Evolutionary conservation across 495 filamentous ascomycete species (phyloP), one percentile per base, ranked within the genome.

Genomic region (Penicillium tannophilum): DNA sequence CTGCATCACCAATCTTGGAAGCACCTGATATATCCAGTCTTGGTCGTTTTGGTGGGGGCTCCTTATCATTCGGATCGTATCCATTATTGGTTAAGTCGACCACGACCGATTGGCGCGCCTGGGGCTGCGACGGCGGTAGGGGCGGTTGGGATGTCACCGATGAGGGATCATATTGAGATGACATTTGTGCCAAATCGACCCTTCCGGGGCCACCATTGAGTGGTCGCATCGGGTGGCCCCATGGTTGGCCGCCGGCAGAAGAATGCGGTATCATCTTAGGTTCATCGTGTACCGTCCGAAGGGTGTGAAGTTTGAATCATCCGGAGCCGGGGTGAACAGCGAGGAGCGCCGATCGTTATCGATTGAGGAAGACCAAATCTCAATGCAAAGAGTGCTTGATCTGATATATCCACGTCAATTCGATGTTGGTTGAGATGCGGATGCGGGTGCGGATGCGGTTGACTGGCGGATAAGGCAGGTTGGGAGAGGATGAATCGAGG

Each of bases 211-310:
- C 72, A 61, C 67, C 72, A 68, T 75, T 75, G 57, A 70, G 58
- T 52, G 71, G 58, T 55, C 73, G 74, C 64, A 72, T 64, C 53
- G 71, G 68, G 55, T 73, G 70, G 45, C 72, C 72, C 76, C 73
- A 76, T 47, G 71, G 60, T 69, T 77, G 77, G 69, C 72, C 71
- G 68, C 74, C 75, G 64, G 71, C 73, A 64, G 76, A 78, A 56
- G 77, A 67, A 72, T 77, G 73, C 53, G 76, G 73, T 63, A 76
- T 80, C 77, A 80, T 80, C 66, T 71, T 72, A 69, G 70, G 65
- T 60, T 73, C 77, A 80, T 80, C 70, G 63, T 76, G 72, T 70
- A 63, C 65, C 55, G 60, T 58, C 24, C 31, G 60, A 55, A 41
- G 51, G 52, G 54, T 39, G n/a, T 58, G 45, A 55, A 50, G 50